Evolutionary conservation across 2,329 filamentous ascomycete genomes (phyloP), one percentile per base, ranked within the genome.

Genomic region (Botryotinia globosa): DNA sequence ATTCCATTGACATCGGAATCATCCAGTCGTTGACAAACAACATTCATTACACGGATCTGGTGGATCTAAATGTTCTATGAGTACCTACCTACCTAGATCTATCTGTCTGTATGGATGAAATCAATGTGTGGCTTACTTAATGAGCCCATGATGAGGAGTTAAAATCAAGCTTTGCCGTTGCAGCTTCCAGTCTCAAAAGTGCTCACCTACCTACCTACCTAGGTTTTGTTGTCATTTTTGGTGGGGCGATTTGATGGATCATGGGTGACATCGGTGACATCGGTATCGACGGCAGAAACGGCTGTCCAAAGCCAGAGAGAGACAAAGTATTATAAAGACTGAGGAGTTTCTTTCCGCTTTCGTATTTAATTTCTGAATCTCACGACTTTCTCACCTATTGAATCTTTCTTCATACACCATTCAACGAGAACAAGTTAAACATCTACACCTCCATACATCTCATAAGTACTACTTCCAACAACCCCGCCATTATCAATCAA

Each of bases 221-320:
- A n/a, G n/a, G n/a, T n/a, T n/a, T n/a, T n/a, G n/a, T n/a, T n/a
- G 48, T 68, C 65, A 68, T 56, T 44, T 56, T 68, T 68, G 65
- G 65, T 68, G 65, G 70, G 66, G 74, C 74, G 72, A 73, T 73
- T 71, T 74, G 69, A 73, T 69, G 68, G 65, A 44, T 37, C 63
- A 59, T 71, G 64, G 61, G 39, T 63, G 61, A 59, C 64, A 37
- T 66, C 62, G 61, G 39, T 63, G 61, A 59, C 64, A 37, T 66
- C 62, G 56, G 54, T 42, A 51, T 54, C 32, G 45, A 66, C 32
- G 32, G 64, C 18, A 68, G 48, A 18, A 56, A 68, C 65, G 37
- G 65, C 65, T 68, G 34, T 29, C 25, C 12, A 42, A 25, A 18
- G 20, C 29, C 54, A 67, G 22, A 18, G 48, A 67, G 22, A 18